phyloP scores from a whole-genome alignment of 2,329 filamentous ascomycete genomes.

The Ophiosphaerella korrae region DNA sequence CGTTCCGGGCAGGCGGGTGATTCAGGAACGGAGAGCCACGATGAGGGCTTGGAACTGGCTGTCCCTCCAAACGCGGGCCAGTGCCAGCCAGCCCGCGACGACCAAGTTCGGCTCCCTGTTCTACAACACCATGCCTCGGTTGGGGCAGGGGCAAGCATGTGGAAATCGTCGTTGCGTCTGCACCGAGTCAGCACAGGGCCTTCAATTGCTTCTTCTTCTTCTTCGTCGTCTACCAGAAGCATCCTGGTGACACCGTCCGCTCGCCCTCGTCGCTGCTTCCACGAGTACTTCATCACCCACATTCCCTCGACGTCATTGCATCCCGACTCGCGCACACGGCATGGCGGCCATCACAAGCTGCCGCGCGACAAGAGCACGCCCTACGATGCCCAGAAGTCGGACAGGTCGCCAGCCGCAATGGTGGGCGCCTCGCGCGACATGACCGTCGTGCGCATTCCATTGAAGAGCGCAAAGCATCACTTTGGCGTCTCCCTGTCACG shows the following conservation, averaged over 20 bases:
- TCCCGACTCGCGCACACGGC: conserved; percentile 73
- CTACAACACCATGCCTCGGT: conserved; percentile 41
- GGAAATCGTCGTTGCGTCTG: conserved; percentile 40
- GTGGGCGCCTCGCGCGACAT: conserved; percentile 65
- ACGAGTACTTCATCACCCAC: conserved; percentile 97
- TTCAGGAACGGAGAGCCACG: conserved; percentile 23
- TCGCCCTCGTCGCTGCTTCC: conserved; percentile 62
- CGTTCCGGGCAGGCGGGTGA: conserved; percentile 17
- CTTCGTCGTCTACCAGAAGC: conserved; percentile 9
- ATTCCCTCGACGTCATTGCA: conserved; percentile 91
- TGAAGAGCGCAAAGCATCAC: conserved; percentile 94
- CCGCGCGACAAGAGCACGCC: conserved; percentile 84
- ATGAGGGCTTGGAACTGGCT: conserved; percentile 24
- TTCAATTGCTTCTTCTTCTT: conserved; percentile 19
- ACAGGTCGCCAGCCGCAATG: conserved; percentile 44
- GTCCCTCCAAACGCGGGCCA: conserved; percentile 4
- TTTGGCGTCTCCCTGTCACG: conserved; percentile 81
- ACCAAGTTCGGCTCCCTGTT: conserved; percentile 29
- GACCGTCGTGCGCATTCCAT: conserved; percentile 91
- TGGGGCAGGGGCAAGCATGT: conserved; percentile 44
- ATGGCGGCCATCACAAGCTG: conserved; percentile 79
- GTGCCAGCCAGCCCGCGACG: conserved; percentile 23
- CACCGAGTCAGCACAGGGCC: conserved; percentile 32
- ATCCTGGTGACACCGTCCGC: conserved; percentile 14
- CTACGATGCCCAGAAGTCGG: conserved; percentile 59